Conservation (phyloP, 192 early-diverging fungal species). For the Linnemannia elongata region DNA sequence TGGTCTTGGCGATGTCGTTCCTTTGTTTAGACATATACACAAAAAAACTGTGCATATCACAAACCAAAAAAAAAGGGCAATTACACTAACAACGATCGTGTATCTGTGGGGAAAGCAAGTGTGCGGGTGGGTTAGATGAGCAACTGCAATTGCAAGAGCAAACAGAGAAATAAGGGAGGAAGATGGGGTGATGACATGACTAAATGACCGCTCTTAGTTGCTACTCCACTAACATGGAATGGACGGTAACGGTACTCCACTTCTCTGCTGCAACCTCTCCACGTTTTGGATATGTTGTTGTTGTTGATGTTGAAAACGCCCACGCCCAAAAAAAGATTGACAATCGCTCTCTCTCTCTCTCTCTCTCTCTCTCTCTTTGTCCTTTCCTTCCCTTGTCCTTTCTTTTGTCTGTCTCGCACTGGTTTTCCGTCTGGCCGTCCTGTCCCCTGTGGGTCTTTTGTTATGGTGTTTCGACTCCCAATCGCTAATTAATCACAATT, state of each 20-base stretch:
- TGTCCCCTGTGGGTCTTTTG: background rate
- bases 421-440: background rate
- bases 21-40: too few relatives aligned
- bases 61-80: background rate
- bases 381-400: background rate
- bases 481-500: conserved; percentile 4
- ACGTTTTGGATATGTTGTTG: background rate
- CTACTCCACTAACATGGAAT: background rate
- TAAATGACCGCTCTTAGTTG: background rate
- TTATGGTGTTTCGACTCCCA: background rate
- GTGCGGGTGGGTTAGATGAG: background rate
- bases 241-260: background rate
- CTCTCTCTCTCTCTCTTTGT: background rate
- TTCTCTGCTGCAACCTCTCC: background rate
- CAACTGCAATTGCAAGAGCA: background rate
- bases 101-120: background rate
- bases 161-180: background rate
- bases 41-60: background rate
- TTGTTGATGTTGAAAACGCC: background rate
- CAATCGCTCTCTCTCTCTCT: background rate
- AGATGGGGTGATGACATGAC: background rate
- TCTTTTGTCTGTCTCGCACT: background rate
- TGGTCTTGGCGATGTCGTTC: too few relatives aligned
- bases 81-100: background rate
- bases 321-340: background rate